Base-by-base conservation (phyloP, 1,139 yeast species). In the Yamadazyma buinensis region DNA sequence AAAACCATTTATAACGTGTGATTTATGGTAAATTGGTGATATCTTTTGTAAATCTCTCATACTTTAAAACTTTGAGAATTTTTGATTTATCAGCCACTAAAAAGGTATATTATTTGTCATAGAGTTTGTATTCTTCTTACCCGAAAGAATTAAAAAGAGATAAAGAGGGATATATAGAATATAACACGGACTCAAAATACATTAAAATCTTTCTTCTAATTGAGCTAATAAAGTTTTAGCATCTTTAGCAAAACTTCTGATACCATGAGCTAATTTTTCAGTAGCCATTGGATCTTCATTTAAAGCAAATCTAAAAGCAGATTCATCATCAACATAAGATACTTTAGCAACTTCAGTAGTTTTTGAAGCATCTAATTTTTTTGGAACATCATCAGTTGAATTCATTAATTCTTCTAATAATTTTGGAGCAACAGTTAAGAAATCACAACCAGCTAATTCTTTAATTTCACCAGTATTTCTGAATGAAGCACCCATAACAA, bases 401-500 rank as follows among this genome's bases (percentile, higher is more conserved):
- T 80, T 80, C 64, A 78, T 64, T 61, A 92, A 80, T 70, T 87
- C 85, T 69, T 90, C 97, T 66, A 92, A 80, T 57, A 92, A 77
- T 62, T 76, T 77, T 61, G 98, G 98, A 53, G 98, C 77, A 57
- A 92, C 90, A 60, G 99, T 92, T 71, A 92, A 77, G 79, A 70
- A 94, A 66, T 92, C 99, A 61, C 87, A 84, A 66, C 98, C 99
- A 46, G 98, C 97, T 55, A 92, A 77, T 52, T 95, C 95, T 70
- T 83, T 84, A 71, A 92, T 88, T 74, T 92, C 98, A 51, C 94
- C 97, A 48, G 75, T 70, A 77, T 90, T 94, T 82, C 99, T 90
- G 90, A 92, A 92, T 41, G 97, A 90, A 44, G 99, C 99, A 68
- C 98, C 99, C 98, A 92, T 92, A 59, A 92, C 98, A 63, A 92